phyloP scores from a whole-genome alignment of 306 rosid species.

The Prunus padus region DNA sequence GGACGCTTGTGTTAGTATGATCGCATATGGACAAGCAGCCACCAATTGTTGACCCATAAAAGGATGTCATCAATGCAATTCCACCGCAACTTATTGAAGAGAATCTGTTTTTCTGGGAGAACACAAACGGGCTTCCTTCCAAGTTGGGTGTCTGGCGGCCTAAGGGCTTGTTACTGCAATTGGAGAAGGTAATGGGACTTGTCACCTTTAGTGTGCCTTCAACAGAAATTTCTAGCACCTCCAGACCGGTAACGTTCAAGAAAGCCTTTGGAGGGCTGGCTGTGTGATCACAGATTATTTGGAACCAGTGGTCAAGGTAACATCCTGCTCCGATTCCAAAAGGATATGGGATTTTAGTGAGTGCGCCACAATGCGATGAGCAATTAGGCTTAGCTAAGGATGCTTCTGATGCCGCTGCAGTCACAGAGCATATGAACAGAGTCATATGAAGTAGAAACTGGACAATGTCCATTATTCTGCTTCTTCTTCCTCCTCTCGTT shows the following conservation, averaged over 20 bases:
- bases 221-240: background rate
- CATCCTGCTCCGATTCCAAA: slow-evolving; percentile 16
- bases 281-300: background rate
- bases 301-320: background rate
- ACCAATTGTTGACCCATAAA: background rate
- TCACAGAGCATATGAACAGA: background rate
- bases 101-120: slow-evolving; percentile 10
- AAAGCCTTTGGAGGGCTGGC: background rate
- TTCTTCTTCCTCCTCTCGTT: background rate
- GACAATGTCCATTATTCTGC: background rate
- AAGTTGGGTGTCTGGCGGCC: background rate
- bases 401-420: background rate
- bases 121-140: background rate
- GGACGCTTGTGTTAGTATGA: background rate
- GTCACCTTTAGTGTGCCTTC: background rate
- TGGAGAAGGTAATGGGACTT: background rate
- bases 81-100: slow-evolving; percentile 1
- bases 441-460: background rate
- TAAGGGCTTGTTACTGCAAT: background rate
- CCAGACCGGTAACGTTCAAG: background rate
- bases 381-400: slow-evolving; percentile 5
- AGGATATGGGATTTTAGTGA: slow-evolving; percentile 12
- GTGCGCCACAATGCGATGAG: background rate
- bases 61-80: background rate
- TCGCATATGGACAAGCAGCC: slow-evolving; percentile 13